Evolutionary conservation across 2,329 filamentous ascomycete genomes (phyloP).

Genomic region (Triangularia verruculosa): DNA sequence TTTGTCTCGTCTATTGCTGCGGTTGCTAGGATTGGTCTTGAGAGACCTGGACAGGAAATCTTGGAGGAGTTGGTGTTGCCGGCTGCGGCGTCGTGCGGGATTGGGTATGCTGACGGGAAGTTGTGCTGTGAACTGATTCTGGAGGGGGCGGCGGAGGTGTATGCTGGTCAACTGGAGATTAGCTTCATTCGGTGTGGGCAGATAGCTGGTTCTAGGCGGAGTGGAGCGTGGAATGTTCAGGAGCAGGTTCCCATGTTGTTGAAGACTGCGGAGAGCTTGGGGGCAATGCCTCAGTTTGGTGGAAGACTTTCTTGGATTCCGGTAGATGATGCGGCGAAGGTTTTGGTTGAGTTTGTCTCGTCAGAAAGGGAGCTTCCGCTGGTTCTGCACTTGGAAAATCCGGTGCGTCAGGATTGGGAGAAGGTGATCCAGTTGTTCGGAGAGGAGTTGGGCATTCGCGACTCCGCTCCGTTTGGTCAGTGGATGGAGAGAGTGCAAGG

Average conservation of each 20-base stretch:
- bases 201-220: neutral
- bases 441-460: neutral
- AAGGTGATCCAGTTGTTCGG: neutral
- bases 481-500: neutral
- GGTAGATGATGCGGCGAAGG: neutral
- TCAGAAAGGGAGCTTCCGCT: neutral
- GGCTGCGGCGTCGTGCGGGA: neutral
- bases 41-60: neutral
- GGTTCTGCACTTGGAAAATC: neutral
- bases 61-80: neutral
- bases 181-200: neutral
- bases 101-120: neutral
- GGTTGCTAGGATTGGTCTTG: neutral
- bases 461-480: neutral
- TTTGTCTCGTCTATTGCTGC: neutral
- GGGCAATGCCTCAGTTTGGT: neutral
- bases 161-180: neutral
- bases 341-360: neutral
- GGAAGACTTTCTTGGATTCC: neutral
- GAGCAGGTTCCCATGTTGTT: neutral
- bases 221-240: neutral
- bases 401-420: neutral
- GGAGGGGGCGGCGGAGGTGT: neutral
- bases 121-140: neutral
- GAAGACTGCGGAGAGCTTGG: neutral